phyloP scores from a whole-genome alignment of 2,329 filamentous ascomycete genomes.

The Aspergillus quadricinctus region DNA sequence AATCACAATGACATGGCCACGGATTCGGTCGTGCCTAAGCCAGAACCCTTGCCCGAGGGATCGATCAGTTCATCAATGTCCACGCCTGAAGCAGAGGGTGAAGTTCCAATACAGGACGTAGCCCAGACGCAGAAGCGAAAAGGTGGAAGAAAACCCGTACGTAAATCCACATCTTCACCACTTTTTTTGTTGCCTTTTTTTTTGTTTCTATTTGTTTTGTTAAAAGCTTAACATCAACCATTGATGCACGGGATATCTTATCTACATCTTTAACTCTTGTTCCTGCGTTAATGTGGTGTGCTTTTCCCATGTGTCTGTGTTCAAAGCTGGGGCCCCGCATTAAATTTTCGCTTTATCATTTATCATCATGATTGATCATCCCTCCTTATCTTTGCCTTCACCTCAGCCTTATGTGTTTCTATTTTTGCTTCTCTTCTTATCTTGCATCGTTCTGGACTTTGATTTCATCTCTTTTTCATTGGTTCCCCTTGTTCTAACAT shows the following conservation, averaged over 20 bases:
- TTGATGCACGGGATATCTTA: slow-evolving; percentile 2
- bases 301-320: not conserved
- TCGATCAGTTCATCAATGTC: slow-evolving; percentile 44
- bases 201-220: slow-evolving; percentile 11
- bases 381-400: not conserved
- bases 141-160: slow-evolving; percentile 93
- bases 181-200: not conserved
- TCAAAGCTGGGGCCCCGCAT: slow-evolving; percentile 30
- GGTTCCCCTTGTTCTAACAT: too few relatives aligned
- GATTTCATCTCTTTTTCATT: not conserved
- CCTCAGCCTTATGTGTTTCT: slow-evolving; percentile 11
- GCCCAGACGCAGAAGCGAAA: slow-evolving; percentile 76
- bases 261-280: slow-evolving; percentile 6
- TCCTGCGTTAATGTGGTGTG: slow-evolving; percentile 6
- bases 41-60: slow-evolving; percentile 39
- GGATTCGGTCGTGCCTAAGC: slow-evolving; percentile 40
- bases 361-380: slow-evolving; percentile 7
- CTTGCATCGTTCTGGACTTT: not conserved
- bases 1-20: slow-evolving; percentile 38
- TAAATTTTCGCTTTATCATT: slow-evolving; percentile 16
- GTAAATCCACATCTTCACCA: slow-evolving; percentile 30
- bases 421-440: slow-evolving; percentile 3
- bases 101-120: slow-evolving; percentile 38
- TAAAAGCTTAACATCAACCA: not conserved
- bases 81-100: slow-evolving; percentile 43